phyloP scores from a whole-genome alignment of 208 protist species.

The Crithidia mellificae region DNA sequence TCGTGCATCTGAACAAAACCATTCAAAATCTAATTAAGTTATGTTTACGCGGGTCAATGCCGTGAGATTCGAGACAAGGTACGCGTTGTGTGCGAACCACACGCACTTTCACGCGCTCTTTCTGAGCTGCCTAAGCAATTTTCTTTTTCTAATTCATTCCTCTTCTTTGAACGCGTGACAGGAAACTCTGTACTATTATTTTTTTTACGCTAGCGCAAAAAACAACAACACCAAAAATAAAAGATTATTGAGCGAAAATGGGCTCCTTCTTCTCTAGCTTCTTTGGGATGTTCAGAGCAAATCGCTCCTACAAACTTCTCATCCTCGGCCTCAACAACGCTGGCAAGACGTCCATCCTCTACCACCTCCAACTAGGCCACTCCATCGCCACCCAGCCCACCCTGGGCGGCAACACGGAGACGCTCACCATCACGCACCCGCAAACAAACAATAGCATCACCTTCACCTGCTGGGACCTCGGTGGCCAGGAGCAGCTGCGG shows the following conservation, averaged over 20 bases:
- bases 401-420: constrained; percentile 97
- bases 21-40: too few species aligned
- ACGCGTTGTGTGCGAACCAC: too few species aligned
- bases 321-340: constrained; percentile 96
- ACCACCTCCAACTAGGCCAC: constrained; percentile 97
- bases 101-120: too few species aligned
- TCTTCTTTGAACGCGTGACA: too few species aligned
- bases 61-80: too few species aligned
- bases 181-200: background rate
- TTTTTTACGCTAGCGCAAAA: background rate
- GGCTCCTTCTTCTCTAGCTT: constrained; percentile 67
- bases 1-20: too few species aligned
- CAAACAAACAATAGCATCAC: constrained; percentile 69
- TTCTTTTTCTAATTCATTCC: too few species aligned
- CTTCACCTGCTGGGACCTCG: constrained; percentile 98
- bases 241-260: constrained; percentile 31
- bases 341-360: constrained; percentile 98
- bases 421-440: constrained; percentile 96
- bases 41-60: too few species aligned
- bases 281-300: constrained; percentile 60
- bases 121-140: too few species aligned
- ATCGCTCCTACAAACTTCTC: constrained; percentile 84
- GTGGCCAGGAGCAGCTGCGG: constrained; percentile 92
- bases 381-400: constrained; percentile 97
- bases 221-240: too few species aligned